Evolutionary conservation across 2,329 filamentous ascomycete species (phyloP), one percentile per base, ranked within the genome.

Genomic region (Exophiala mesophila): DNA sequence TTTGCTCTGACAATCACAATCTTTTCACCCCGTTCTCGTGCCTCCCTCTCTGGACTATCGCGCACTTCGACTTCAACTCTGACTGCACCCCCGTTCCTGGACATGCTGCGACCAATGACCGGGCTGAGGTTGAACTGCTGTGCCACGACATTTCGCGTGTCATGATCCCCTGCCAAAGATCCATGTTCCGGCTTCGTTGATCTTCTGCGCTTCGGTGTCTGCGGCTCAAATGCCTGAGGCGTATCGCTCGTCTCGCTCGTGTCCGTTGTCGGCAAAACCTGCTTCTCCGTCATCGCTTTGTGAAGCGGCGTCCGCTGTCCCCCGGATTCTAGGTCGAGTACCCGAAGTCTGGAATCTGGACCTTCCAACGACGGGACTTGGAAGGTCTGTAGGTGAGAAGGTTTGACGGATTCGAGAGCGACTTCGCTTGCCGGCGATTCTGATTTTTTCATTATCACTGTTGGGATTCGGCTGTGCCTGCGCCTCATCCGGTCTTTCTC

Each of bases 31-130:
- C 42, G 42, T 4, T 50, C 42, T 24, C 47, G 39, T 6, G 44
- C 46, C 36, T 48, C 49, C 18, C 50, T 44, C 23, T 47, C 52
- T 15, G 53, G 53, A 38, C 51, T 52, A 26, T 48, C 45, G 13
- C 53, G 47, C 17, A 54, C 44, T 39, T 53, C 45, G 13, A 55
- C 48, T 33, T 54, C 47, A 16, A 55, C 43, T n/a, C 45, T 49
- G 33, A 55, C 31, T 17, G 46, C 43, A 17, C 41, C 33, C 9
- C 45, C 30, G 9, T 41, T 48, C 28, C 39, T 45, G 8, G 53
- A 54, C 6, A 29, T 41, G 33, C 49, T 53, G 12, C 52, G 51
- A 40, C 44, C 50, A 13, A 41, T 44, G 2, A 33, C 36, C 13
- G 43, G 45, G 34, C 46, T 50, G 10, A 55, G 43, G 18, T 45